A percentile compares a stretch with the other conserved stretches of the same genome.
These are phyloP conservation scores for Fusarium concolor DNA, from an alignment of 2,329 filamentous ascomycete genomes.

Conservation along the genomic window DNA sequence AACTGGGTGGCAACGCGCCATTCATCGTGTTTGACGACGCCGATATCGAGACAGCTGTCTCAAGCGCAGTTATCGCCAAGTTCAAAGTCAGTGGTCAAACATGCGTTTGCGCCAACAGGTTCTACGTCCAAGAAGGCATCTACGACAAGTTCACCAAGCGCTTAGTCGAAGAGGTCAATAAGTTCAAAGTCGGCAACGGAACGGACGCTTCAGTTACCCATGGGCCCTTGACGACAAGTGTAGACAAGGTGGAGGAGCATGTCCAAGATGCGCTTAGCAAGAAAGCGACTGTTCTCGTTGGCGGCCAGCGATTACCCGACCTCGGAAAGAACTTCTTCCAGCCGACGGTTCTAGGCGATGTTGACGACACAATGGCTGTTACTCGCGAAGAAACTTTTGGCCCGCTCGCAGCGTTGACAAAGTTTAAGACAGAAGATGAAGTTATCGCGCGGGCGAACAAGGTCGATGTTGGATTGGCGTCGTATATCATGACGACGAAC, in stretches of 20 bases:
- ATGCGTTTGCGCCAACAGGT: slow-evolving; percentile 84
- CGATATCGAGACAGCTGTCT: slow-evolving; percentile 77
- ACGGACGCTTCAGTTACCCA: slow-evolving; percentile 75
- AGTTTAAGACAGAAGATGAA: slow-evolving; percentile 75
- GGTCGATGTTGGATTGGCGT: slow-evolving; percentile 72
- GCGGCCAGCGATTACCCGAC: slow-evolving; percentile 71
- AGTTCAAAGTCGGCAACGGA: slow-evolving; percentile 74
- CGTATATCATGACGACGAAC: slow-evolving; percentile 76
- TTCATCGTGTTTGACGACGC: slow-evolving; percentile 85
- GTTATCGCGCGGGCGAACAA: slow-evolving; percentile 69
- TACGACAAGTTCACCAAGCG: slow-evolving; percentile 75
- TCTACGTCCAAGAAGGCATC: slow-evolving; percentile 78
- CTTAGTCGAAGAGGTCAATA: slow-evolving; percentile 74
- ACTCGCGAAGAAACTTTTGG: slow-evolving; percentile 73
- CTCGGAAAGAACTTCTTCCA: slow-evolving; percentile 78
- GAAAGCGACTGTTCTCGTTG: slow-evolving; percentile 70
- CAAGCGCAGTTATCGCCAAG: slow-evolving; percentile 76
- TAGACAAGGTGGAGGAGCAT: slow-evolving; percentile 72
- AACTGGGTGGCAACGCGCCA: slow-evolving; percentile 76
- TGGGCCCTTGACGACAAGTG: slow-evolving; percentile 69
- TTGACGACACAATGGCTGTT: slow-evolving; percentile 68
- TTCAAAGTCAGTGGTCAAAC: slow-evolving; percentile 93
- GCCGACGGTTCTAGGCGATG: slow-evolving; percentile 72
- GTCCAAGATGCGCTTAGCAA: slow-evolving; percentile 73
- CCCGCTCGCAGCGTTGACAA: slow-evolving; percentile 71